Percentiles rank a stretch among this genome's conserved stretches.
Conservation (phyloP, 257 asterid species). For the Ilex asprella region DNA sequence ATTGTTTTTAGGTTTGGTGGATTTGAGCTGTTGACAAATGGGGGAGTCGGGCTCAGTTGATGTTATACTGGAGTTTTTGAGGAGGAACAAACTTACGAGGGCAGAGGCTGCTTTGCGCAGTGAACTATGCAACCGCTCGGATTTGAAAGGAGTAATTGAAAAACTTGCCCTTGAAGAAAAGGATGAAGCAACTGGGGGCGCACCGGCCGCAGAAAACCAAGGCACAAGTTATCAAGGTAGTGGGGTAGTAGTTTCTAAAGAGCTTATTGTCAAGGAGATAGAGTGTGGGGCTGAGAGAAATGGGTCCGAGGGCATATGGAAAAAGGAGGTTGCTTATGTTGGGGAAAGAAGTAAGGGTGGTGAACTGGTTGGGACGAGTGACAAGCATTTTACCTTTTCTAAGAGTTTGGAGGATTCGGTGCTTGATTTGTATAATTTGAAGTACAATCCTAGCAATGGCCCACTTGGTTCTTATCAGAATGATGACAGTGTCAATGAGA, state of each 20-base stretch:
- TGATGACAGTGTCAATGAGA: conserved; percentile 30
- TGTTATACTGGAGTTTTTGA: conserved; percentile 65
- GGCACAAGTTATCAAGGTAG: conserved; percentile 22
- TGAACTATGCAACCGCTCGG: conserved; percentile 68
- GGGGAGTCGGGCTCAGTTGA: conserved; percentile 72
- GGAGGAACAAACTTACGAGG: conserved; percentile 63
- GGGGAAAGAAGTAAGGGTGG: conserved; percentile 43
- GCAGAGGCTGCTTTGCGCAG: conserved; percentile 92
- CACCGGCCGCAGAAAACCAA: conserved; percentile 27
- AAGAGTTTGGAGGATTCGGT: conserved; percentile 51
- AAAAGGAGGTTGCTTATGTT: conserved; percentile 30
- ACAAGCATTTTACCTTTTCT: conserved; percentile 50
- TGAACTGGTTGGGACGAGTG: conserved; percentile 47
- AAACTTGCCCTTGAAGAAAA: conserved; percentile 55
- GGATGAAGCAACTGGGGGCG: conserved; percentile 49
- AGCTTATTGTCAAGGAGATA: conserved; percentile 87
- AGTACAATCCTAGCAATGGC: conserved; percentile 44
- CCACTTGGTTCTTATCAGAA: conserved; percentile 35
- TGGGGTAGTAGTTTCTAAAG: conserved; percentile 47
- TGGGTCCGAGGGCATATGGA: conserved; percentile 54
- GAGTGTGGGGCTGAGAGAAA: conserved; percentile 57
- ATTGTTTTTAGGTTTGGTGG: neutral
- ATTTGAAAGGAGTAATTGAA: conserved; percentile 51
- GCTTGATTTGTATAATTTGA: conserved; percentile 59
- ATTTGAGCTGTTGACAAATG: conserved; percentile 28